phyloP scores from a whole-genome alignment of 331 rosid species.

The Malus hybrid region DNA sequence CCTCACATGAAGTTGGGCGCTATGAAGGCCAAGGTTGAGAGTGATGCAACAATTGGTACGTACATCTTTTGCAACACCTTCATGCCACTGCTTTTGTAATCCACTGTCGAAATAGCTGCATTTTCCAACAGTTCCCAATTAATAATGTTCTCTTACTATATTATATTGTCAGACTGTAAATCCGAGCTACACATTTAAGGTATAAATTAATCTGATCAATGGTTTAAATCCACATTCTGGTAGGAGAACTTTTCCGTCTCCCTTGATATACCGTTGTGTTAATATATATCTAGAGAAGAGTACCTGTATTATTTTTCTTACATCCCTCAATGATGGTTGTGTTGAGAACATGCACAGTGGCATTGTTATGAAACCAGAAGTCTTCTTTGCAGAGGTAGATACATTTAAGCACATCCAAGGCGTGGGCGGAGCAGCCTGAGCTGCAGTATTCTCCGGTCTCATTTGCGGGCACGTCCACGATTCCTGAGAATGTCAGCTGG shows the following conservation, averaged over 20 bases:
- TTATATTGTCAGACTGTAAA: background rate
- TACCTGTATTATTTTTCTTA: background rate
- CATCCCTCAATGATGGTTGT: constrained; percentile 9
- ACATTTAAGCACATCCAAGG: constrained; percentile 20
- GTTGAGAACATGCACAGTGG: constrained; percentile 1
- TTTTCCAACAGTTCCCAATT: background rate
- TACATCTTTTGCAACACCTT: constrained; percentile 10
- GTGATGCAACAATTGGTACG: constrained; percentile 3
- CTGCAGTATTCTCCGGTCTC: constrained; percentile 10
- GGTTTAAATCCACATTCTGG: background rate
- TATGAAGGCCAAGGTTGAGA: constrained; percentile 10
- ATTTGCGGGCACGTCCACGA: background rate
- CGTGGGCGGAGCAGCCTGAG: constrained; percentile 17
- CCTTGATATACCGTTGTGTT: background rate
- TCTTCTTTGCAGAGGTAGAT: constrained; percentile 10
- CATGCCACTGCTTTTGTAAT: background rate
- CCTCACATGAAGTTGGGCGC: constrained; percentile 10
- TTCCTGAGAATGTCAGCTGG: background rate
- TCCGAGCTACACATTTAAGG: background rate
- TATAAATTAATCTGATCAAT: background rate
- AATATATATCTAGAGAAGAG: background rate
- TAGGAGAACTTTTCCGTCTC: background rate
- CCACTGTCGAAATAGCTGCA: background rate
- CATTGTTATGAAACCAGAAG: constrained; percentile 24
- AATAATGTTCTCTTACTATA: too few species aligned